Evolutionary conservation across 2,329 filamentous ascomycete genomes (phyloP), one percentile per base, ranked within the genome.

Genomic region (Alternaria tenuissima): DNA sequence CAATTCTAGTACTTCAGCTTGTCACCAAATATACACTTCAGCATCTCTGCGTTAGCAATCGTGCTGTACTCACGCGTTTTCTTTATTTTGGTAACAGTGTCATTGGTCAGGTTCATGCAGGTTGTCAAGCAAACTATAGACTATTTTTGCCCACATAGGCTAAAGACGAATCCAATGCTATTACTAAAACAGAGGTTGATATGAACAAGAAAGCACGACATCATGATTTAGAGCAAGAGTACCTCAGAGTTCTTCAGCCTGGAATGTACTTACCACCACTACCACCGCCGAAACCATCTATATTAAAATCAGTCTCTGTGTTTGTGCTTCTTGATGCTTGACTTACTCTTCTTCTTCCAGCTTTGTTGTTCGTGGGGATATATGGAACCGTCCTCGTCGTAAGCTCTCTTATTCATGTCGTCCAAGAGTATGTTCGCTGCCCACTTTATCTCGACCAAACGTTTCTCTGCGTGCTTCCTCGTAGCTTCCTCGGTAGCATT

Each of bases 301-400:
- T 30, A 18, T 3, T 7, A 9, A 12, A 3, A 32, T 49, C 22
- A 49, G 46, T 12, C 7, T 49, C 16, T 38, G 5, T 49, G 1
- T 36, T 34, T 5, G n/a, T 14, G 7, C 18, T 32, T 20, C 1
- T 2, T 3, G n/a, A 30, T 7, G 7, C 14, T n/a, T 16, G 24
- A 57, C 57, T 43, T 52, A 47, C 49, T 53, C 38, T 32, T 46
- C 59, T 30, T 51, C 18, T 52, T 55, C 59, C 55, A 59, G 12
- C 22, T 51, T 6, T 46, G 11, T 28, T 46, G 43, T 7, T 56
- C 59, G 30, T 51, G 30, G 7, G 43, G 43, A 18, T 36, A 22
- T 14, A 59, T 44, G 28, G 49, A 38, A 9, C 49, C 44, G 39
- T 24, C 41, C 22, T 62, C 59, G 34, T 62, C 59, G 32, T 32